phyloP scores from a whole-genome alignment of 345 rosid species.

The Schrenkiella parvula region DNA sequence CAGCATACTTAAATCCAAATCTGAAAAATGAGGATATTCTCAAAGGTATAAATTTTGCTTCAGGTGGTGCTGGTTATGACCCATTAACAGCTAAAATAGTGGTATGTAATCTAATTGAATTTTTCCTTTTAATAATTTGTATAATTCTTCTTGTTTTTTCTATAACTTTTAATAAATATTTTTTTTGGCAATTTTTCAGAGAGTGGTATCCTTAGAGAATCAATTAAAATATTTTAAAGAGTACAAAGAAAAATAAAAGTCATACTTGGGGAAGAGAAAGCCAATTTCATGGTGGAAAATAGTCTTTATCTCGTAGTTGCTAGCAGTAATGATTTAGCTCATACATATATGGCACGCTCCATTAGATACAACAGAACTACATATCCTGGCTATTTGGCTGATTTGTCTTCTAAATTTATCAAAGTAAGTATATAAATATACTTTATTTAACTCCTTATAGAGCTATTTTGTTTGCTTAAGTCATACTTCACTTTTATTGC shows the following conservation, averaged over 20 bases:
- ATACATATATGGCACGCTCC: constrained; percentile 35
- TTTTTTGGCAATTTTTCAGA: constrained; percentile 8
- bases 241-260: constrained; percentile 31
- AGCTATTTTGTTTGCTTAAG: not conserved
- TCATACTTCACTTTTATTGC: not conserved
- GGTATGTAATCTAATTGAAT: constrained; percentile 22
- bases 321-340: constrained; percentile 56
- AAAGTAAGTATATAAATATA: constrained; percentile 32
- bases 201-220: not conserved
- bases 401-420: constrained; percentile 35
- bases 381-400: constrained; percentile 38
- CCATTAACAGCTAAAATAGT: constrained; percentile 40
- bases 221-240: constrained; percentile 43
- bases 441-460: not conserved
- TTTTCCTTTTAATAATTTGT: not conserved
- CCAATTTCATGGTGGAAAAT: constrained; percentile 33
- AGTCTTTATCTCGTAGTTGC: constrained; percentile 37
- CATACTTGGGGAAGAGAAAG: constrained; percentile 37
- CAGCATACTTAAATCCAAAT: constrained; percentile 47
- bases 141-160: not conserved
- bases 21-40: constrained; percentile 39
- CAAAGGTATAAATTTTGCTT: constrained; percentile 58
- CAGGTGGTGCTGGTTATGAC: constrained; percentile 62
- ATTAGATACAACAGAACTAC: constrained; percentile 23
- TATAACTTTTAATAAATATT: not conserved